Percentiles rank a stretch among this genome's conserved stretches.
Evolutionary conservation across 306 rosid species (phyloP).

Genomic region (Canavalia ensiformis): DNA sequence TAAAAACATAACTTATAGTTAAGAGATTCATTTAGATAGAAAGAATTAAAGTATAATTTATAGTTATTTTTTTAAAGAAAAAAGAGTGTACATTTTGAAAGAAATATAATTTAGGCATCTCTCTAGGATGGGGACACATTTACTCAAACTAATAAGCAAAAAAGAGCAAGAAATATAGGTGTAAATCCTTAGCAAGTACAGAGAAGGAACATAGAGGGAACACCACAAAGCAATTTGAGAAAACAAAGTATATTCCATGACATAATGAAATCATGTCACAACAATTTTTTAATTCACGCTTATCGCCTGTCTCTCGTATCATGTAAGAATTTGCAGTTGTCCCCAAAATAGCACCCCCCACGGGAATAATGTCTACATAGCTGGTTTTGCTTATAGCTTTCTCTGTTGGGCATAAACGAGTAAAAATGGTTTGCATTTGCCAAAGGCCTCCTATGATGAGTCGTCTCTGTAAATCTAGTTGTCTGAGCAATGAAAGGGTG

Average conservation of each 20-base stretch:
- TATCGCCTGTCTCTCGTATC: slow-evolving; percentile 43
- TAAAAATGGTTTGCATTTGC: slow-evolving; percentile 39
- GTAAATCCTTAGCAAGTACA: neutral
- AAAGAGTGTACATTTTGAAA: too few relatives aligned
- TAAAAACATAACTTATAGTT: too few relatives aligned
- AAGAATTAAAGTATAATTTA: too few relatives aligned
- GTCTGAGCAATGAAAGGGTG: slow-evolving; percentile 11
- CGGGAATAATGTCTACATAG: slow-evolving; percentile 65
- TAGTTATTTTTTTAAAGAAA: too few relatives aligned
- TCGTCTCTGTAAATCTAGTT: slow-evolving; percentile 20
- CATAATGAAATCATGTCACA: slow-evolving; percentile 11
- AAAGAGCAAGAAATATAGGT: neutral
- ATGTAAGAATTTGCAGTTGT: slow-evolving; percentile 76
- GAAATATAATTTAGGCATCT: too few relatives aligned
- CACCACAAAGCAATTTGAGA: neutral
- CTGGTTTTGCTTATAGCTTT: slow-evolving; percentile 52
- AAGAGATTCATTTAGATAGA: too few relatives aligned
- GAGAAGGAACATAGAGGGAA: neutral
- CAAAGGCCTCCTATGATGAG: slow-evolving; percentile 52
- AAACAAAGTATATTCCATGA: neutral
- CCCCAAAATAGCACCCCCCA: slow-evolving; percentile 77
- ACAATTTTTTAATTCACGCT: neutral
- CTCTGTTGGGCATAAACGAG: slow-evolving; percentile 20
- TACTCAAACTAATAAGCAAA: too few relatives aligned
- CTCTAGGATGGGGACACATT: too few relatives aligned